A percentile compares a stretch with the other conserved stretches of the same genome.
phyloP scores from a whole-genome alignment of 768 basidiomycete genomes.

The Phlebiopsis gigantea region DNA sequence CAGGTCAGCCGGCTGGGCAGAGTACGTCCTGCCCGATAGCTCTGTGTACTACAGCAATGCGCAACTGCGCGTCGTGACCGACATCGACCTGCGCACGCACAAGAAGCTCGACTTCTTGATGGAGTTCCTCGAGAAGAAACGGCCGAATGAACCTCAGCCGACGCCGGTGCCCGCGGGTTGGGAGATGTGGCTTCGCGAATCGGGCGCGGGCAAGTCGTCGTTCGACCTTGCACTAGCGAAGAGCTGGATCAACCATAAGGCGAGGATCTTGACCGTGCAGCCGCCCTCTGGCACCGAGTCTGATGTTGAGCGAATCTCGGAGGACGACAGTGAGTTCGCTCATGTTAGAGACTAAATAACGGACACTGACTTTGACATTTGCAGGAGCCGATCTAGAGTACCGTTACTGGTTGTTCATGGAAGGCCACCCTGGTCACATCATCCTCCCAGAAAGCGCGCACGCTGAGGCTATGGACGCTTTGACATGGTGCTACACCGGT shows the following conservation, averaged over 20 bases:
- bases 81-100: conserved; percentile 56
- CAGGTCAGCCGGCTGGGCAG: conserved; percentile 65
- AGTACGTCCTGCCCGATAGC: conserved; percentile 71
- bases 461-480: conserved; percentile 65
- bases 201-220: conserved; percentile 23
- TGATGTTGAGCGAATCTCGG: conserved; percentile 21
- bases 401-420: conserved; percentile 78
- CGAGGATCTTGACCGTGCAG: conserved; percentile 45
- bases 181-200: conserved; percentile 63
- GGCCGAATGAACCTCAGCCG: conserved; percentile 24
- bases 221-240: conserved; percentile 35
- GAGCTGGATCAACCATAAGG: conserved; percentile 65
- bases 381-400: conserved; percentile 72
- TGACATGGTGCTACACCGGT: conserved; percentile 83
- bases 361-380: background rate
- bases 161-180: conserved; percentile 31
- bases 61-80: conserved; percentile 57
- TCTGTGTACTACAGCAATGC: conserved; percentile 67
- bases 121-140: conserved; percentile 35
- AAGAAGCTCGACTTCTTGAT: conserved; percentile 45
- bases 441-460: conserved; percentile 50
- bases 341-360: background rate
- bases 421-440: conserved; percentile 71
- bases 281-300: conserved; percentile 28
- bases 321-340: conserved; percentile 37